Conservation (phyloP, 2,329 filamentous ascomycete genomes). For the Colletotrichum cuscutae region DNA sequence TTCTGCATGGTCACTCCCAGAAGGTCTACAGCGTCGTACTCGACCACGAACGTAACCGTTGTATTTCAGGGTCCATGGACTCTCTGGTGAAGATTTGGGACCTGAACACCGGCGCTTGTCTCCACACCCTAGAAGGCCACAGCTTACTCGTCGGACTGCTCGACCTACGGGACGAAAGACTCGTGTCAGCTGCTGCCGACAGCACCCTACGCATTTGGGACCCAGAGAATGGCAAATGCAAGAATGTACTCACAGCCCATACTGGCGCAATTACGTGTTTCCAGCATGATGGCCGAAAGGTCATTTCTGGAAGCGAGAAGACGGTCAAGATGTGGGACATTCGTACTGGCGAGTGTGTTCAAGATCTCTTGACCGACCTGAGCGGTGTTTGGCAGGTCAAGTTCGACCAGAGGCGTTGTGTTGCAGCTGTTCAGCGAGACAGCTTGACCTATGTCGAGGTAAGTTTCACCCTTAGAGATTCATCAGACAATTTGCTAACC, state of each 20-base stretch:
- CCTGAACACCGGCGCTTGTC: conserved; percentile 82
- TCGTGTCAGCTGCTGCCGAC: conserved; percentile 95
- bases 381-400: conserved; percentile 99
- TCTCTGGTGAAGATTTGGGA: conserved; percentile 99
- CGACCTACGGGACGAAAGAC: conserved; percentile 86
- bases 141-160: conserved; percentile 90
- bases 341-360: conserved; percentile 88
- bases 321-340: conserved; percentile 99
- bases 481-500: background rate
- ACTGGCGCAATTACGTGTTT: conserved; percentile 99
- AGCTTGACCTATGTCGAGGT: conserved; percentile 96
- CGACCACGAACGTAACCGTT: conserved; percentile 90
- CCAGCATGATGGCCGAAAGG: conserved; percentile 95
- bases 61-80: conserved; percentile 98
- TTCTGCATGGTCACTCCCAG: conserved; percentile 85
- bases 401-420: conserved; percentile 94
- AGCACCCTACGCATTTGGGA: conserved; percentile 98
- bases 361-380: conserved; percentile 91
- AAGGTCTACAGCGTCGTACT: conserved; percentile 98
- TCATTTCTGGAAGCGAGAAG: conserved; percentile 94
- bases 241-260: conserved; percentile 89
- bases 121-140: conserved; percentile 94
- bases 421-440: conserved; percentile 94
- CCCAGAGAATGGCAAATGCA: conserved; percentile 90
- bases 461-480: conserved; percentile 45